Conservation (phyloP, 441 rosid species). For the Sinapis alba region DNA sequence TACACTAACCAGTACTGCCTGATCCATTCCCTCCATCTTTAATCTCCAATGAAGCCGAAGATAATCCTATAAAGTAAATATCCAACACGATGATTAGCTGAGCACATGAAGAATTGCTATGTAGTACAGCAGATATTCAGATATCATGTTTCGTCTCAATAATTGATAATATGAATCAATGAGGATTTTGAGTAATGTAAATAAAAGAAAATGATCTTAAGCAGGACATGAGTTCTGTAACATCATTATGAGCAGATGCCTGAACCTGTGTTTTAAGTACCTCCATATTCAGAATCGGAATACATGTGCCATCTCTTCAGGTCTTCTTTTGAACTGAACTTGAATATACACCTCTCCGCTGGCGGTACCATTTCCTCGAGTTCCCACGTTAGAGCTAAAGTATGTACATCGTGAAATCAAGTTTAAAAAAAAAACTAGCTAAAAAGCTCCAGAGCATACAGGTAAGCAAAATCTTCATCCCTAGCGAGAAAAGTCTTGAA, state of each 20-base stretch:
- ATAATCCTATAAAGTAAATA: conserved; percentile 58
- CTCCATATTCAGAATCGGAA: conserved; percentile 93
- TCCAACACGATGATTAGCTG: conserved; percentile 1
- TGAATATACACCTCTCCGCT: conserved; percentile 64
- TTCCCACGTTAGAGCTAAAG: conserved; percentile 79
- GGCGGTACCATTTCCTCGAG: conserved; percentile 87
- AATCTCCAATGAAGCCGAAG: conserved; percentile 87
- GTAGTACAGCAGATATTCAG: not conserved
- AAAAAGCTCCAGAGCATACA: conserved; percentile 10
- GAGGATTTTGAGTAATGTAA: not conserved
- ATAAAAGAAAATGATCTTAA: not conserved
- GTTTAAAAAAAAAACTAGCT: conserved; percentile 9
- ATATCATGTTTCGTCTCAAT: not conserved
- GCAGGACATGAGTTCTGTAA: not conserved
- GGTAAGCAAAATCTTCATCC: not conserved
- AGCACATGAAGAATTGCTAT: not conserved
- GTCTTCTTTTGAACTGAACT: conserved; percentile 74
- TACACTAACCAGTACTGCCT: conserved; percentile 42
- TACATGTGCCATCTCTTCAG: conserved; percentile 86
- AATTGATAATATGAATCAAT: not conserved
- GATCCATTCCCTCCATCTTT: conserved; percentile 56
- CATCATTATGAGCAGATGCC: conserved; percentile 13
- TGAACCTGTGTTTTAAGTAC: conserved; percentile 41
- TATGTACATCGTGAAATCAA: conserved; percentile 3
- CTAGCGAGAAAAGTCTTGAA: conserved; percentile 8